Evolutionary conservation across 2,329 filamentous ascomycete species (phyloP).

Genomic region (Pseudogymnoascus sp.): DNA sequence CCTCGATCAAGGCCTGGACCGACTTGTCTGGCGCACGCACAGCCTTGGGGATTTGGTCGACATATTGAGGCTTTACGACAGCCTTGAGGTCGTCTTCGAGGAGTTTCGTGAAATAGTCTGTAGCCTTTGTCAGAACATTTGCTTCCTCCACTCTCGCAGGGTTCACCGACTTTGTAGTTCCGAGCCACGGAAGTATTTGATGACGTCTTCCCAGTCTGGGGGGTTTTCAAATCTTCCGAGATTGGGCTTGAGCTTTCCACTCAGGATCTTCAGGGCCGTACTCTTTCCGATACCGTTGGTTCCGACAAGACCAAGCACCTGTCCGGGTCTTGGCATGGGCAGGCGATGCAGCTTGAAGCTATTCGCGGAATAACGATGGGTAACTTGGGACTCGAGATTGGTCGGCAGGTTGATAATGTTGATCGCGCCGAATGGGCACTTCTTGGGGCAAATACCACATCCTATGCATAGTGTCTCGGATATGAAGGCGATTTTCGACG

Average conservation of each 20-base stretch:
- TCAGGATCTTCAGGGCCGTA: constrained; percentile 98
- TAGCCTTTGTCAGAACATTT: constrained; percentile 17
- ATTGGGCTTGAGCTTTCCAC: constrained; percentile 97
- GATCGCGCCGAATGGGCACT: constrained; percentile 97
- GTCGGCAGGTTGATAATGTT: constrained; percentile 99
- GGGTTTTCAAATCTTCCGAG: constrained; percentile 91
- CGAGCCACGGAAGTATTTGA: constrained; percentile 96
- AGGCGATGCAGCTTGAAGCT: constrained; percentile 98
- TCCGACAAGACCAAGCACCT: constrained; percentile 92
- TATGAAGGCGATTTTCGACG: constrained; percentile 95
- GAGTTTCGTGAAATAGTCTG: constrained; percentile 98
- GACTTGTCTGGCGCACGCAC: constrained; percentile 75
- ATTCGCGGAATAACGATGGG: constrained; percentile 97
- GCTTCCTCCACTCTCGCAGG: not conserved
- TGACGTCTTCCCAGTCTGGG: constrained; percentile 97
- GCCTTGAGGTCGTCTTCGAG: constrained; percentile 96
- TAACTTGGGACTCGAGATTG: constrained; percentile 96
- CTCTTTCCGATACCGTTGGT: constrained; percentile 99
- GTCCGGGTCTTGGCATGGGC: constrained; percentile 89
- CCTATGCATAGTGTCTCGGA: constrained; percentile 94
- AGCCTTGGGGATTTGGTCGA: constrained; percentile 93
- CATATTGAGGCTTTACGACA: constrained; percentile 98
- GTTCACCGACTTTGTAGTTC: constrained; percentile 78
- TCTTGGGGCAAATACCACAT: constrained; percentile 99
- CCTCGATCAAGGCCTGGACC: constrained; percentile 72